Base-by-base conservation (phyloP, 208 protist species). In the Crithidia fasciculata region DNA sequence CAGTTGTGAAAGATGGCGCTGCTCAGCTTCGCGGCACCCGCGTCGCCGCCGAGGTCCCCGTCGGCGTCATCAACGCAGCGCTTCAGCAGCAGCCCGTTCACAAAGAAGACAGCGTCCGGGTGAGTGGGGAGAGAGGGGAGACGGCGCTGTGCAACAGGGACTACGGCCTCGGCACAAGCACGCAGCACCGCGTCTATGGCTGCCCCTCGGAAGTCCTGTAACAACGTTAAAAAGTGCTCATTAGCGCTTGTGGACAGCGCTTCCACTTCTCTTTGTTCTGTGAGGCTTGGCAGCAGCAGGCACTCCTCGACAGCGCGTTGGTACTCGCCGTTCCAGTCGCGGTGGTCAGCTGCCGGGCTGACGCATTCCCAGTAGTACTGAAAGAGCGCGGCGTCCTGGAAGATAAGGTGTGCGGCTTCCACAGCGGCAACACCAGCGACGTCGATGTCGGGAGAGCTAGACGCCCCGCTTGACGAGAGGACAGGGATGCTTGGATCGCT, bases 311-410 rank as follows among this genome's bases (percentile, higher is more conserved):
- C 10, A 0, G 72, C 76, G 0, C 53, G 53, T 55, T 92, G 84
- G 54, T 92, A 88, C 36, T 77, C 58, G 5, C 66, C 63, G 61
- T 92, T 92, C 87, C 87, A 92, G 56, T 84, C 67, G 36, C 64
- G 67, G 15, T 50, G 47, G 4, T 28, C 36, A 3, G 41, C 9
- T 3, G 50, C 55, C 43, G 9, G 0, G 15, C 18, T 9, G 37
- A 61, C 68, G 0, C 8, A 45, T 6, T 41, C 40, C 85, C 87
- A 92, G 69, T 88, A 92, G 52, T 89, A 81, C 8, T 81, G 36
- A 43, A 80, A 83, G 2, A 92, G 57, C 5, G 53, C 56, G 3
- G 68, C 54, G 5, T 83, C 75, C 2, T 41, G 44, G 15, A 80
- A 78, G 6, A 85, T 56, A 54, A 74, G 74, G 28, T 80, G 74